Evolutionary conservation across 331 rosid species (phyloP), one percentile per base, ranked within the genome.

Genomic region (Telfairia occidentalis): DNA sequence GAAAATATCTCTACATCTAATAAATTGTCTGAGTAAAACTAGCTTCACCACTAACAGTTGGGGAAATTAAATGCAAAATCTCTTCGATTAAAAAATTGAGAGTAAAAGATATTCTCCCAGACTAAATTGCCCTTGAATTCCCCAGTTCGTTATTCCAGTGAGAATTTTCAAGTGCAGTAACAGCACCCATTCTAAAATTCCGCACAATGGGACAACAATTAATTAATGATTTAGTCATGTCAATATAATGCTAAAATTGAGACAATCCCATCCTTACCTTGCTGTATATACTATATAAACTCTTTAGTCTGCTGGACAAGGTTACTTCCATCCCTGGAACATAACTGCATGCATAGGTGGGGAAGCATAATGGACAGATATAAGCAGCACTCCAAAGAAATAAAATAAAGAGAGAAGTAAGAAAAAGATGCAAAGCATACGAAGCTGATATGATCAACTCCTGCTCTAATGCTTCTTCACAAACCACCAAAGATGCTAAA

Each of bases 251-350:
- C 52, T 2, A 42, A 75, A 42, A 59, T 24, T 11, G 35, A 54
- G 63, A 50, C 4, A 12, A 30, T 1, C 72, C 59, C 15, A 49
- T 15, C 59, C 74, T 61, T 88, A 94, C 98, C 98, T 94, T 94
- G 85, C 92, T 91, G 83, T 88, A 89, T 83, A 94, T 89, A 79
- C 98, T 89, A 77, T 89, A 94, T 78, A 94, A 85, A 87, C 98
- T 94, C 84, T 94, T 94, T 32, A 94, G 84, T 74, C 97, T 87
- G 86, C 97, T 91, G 69, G 91, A 94, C 81, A 94, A 83, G 55
- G 90, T 94, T 38, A 94, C 97, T 84, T 94, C 98, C 98, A 91
- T 94, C 65, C 98, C 97, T 2, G 98, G 98, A 75, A 94, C 91
- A 75, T 94, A 94, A 74, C 98, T 94, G 92, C 86, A 86, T 64